Evolutionary conservation across 1,284 basidiomycete genomes (phyloP), one percentile per base, ranked within the genome.

Genomic region (Xerocomus alliaceus): DNA sequence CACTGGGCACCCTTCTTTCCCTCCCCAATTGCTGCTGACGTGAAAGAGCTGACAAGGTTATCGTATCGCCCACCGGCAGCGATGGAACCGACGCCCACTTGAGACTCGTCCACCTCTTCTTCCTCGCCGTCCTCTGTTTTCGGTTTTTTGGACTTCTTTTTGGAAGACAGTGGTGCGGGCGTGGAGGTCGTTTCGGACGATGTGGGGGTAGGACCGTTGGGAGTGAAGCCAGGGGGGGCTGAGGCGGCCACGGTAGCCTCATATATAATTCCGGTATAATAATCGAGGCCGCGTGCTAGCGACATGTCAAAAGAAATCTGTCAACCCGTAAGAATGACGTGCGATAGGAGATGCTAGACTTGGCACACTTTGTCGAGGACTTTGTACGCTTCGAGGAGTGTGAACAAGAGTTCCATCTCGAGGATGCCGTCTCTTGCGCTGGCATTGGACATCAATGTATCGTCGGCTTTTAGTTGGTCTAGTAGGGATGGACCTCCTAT

Each of bases 231-330:
- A 2, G 97, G 94, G 2, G 97, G 95, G 0, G 96, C 95, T 12
- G 95, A 98, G 2, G 89, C 93, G 70, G 94, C 94, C 28, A 95
- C 93, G 69, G 95, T 87, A 44, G 95, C 97, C 79, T 99, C 97
- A 81, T 98, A 98, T 76, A 99, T 99, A 72, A 99, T 90, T 42
- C 97, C 97, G 2, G 97, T 99, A 80, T 99, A 98, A 80, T 99
- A 99, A 78, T 99, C 97, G 39, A 99, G 85, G 28, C 97, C 97
- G 37, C 97, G 90, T 11, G 97, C 97, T 26, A 99, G 87, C 11
- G 94, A 97, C 69, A 99, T 87, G 78, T 99, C 97, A 75, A 99
- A 98, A 11, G 94, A 96, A 73, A 98, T 87, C 92, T 95, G 68
- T 24, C 34, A 22, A 50, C 17, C 18, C 44, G 31, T 68, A 45